These are phyloP conservation scores for Mycena pura DNA, from an alignment of 768 basidiomycete genomes.

Conservation along the genomic window DNA sequence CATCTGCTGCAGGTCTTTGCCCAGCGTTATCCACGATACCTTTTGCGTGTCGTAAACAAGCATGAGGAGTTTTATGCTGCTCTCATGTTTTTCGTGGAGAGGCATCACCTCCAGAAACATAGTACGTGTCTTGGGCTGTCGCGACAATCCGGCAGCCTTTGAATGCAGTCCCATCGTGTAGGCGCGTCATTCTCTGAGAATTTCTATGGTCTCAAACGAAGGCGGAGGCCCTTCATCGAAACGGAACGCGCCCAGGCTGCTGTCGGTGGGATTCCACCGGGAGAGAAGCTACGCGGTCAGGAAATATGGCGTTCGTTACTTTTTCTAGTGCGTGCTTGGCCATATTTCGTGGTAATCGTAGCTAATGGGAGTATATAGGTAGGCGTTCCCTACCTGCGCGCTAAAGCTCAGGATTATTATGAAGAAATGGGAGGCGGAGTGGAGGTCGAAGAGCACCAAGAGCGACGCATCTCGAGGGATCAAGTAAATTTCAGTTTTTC, in stretches of 20 bases:
- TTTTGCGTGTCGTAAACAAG: conserved; percentile 87
- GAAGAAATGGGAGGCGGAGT: conserved; percentile 88
- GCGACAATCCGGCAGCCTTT: not conserved
- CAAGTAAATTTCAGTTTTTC: conserved; percentile 46
- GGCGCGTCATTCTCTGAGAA: conserved; percentile 95
- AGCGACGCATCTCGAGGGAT: conserved; percentile 55
- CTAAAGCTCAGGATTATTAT: conserved; percentile 89
- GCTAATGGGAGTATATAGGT: conserved; percentile 53
- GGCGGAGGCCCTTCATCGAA: conserved; percentile 73
- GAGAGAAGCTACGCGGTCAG: conserved; percentile 66
- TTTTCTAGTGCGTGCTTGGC: conserved; percentile 68
- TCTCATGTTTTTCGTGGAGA: conserved; percentile 89
- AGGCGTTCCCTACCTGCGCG: conserved; percentile 86
- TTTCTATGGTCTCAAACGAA: conserved; percentile 91
- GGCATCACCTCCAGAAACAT: conserved; percentile 87
- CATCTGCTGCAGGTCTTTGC: conserved; percentile 77
- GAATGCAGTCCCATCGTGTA: conserved; percentile 40
- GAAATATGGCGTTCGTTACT: conserved; percentile 82
- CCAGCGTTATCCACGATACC: conserved; percentile 91
- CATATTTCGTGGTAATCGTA: not conserved
- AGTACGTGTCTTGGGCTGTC: conserved; percentile 54
- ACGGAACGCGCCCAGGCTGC: conserved; percentile 72
- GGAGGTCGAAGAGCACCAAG: conserved; percentile 65
- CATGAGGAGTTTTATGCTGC: conserved; percentile 97
- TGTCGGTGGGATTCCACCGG: conserved; percentile 66